Base-by-base conservation (phyloP, 2,329 filamentous ascomycete species). In the Cyclaneusma minus region DNA sequence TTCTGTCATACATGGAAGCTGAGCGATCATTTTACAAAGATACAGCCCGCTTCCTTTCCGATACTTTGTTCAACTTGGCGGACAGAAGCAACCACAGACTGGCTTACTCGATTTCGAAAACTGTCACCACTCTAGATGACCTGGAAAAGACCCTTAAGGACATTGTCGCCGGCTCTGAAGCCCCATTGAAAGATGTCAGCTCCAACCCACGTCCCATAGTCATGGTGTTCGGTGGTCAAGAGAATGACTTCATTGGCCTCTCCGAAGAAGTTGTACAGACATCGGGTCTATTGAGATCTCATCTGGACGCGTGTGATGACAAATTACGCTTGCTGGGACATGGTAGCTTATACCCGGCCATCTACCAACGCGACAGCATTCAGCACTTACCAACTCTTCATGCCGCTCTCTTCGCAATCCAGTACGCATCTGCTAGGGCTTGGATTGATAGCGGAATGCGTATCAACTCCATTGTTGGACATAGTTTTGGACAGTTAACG, bases 201-300 rank as follows among this genome's bases (percentile, higher is more conserved):
- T 8, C 16, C 8, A 6, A 38, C 28, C 29, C 35, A 22, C 15
- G 13, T 10, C 30, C 38, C 7, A 33, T 54, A 1, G 35, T 56
- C 2, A 28, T 58, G 1, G 41, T 37, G 12, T 55, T 57, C 22
- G 51, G 49, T 4, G 54, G 54, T 2, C 55, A 58, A 25, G 43
- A 36, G 2, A 39, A 42, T 3, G 36, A 24, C 4, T 39, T 37
- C 12, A 31, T 49, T 5, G 40, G 41, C 2, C 30, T 54, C 3
- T 34, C 39, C 16, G 31, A 35, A n/a, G 31, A 35, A 3, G 24
- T 51, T 3, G 51, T 45, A 19, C 29, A 44, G 5, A 32, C 24
- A 10, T 35, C 42, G 13, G 29, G 35, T 0, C 17, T 39, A 4
- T 40, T 54, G 4, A 41, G 42, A 8, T 27, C 29, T 4, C 36